Evolutionary conservation across 2,329 filamentous ascomycete species (phyloP).

Genomic region (Aspergillus aculeatinus): DNA sequence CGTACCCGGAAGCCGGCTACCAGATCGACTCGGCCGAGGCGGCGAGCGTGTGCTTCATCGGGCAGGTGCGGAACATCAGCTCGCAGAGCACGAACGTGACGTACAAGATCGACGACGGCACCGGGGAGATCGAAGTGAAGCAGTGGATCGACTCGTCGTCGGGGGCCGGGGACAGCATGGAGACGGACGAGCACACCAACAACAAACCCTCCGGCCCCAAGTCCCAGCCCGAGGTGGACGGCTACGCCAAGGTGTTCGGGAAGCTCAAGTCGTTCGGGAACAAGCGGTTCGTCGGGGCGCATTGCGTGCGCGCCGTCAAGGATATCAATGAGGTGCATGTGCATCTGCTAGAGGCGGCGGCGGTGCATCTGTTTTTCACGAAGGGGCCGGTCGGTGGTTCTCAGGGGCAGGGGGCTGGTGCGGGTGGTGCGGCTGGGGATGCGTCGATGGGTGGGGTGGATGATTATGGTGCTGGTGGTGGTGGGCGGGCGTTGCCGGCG

Average conservation of each 20-base stretch:
- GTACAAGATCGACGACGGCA: constrained; percentile 93
- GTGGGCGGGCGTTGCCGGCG: constrained; percentile 41
- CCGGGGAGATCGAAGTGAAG: constrained; percentile 78
- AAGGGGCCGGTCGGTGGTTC: constrained; percentile 59
- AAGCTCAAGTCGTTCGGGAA: constrained; percentile 79
- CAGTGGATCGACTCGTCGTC: constrained; percentile 47
- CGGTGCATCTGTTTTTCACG: constrained; percentile 81
- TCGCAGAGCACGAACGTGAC: constrained; percentile 88
- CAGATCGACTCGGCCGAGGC: constrained; percentile 75
- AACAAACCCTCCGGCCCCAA: constrained; percentile 45
- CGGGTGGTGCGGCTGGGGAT: constrained; percentile 24
- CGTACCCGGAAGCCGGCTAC: constrained; percentile 73
- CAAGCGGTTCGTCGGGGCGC: constrained; percentile 76
- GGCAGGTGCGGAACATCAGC: constrained; percentile 83
- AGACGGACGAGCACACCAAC: constrained; percentile 41
- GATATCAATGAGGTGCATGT: constrained; percentile 93
- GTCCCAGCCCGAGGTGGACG: constrained; percentile 65
- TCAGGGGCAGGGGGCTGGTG: constrained; percentile 50
- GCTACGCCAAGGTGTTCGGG: constrained; percentile 83
- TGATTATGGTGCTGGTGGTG: constrained; percentile 23
- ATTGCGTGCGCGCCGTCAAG: constrained; percentile 74
- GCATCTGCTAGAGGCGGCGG: constrained; percentile 86
- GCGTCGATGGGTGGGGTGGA: constrained; percentile 36
- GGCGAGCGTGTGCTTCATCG: constrained; percentile 79
- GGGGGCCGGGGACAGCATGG: constrained; percentile 44